Conservation (phyloP, 352 stramenopile genomes). For the Saprolegnia parasitica region DNA sequence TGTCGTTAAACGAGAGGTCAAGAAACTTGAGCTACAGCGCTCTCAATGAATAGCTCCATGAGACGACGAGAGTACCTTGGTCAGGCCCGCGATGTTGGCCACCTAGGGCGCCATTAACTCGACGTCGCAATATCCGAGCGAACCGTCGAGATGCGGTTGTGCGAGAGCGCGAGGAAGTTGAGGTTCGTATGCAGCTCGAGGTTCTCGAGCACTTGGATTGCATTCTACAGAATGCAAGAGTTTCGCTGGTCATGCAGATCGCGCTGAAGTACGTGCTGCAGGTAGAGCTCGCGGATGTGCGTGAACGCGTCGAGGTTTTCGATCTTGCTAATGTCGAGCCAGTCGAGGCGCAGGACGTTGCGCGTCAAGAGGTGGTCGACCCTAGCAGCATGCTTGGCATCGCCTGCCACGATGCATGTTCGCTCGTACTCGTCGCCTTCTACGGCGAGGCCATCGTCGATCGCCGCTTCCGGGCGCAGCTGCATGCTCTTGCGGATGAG, state of each 20-base stretch:
- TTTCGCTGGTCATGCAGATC: neutral
- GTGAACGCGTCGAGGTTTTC: conserved; percentile 75
- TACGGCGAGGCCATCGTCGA: conserved; percentile 29
- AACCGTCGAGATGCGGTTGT: conserved; percentile 60
- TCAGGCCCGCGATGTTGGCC: conserved; percentile 44
- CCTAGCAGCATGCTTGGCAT: neutral
- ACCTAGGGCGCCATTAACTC: neutral
- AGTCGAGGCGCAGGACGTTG: conserved; percentile 63
- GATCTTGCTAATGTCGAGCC: conserved; percentile 61
- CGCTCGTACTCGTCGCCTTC: conserved; percentile 27
- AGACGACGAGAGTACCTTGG: neutral
- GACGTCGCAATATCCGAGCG: neutral
- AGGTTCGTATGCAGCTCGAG: conserved; percentile 55
- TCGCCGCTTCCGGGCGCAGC: conserved; percentile 5
- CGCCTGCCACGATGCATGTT: conserved; percentile 34
- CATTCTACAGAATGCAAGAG: conserved; percentile 32
- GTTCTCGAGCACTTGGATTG: conserved; percentile 55
- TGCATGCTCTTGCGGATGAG: conserved; percentile 53
- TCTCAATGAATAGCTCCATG: neutral
- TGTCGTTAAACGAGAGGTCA: conserved; percentile 70
- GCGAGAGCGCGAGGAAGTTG: conserved; percentile 54
- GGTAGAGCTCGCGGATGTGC: conserved; percentile 66
- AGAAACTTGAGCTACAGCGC: conserved; percentile 59
- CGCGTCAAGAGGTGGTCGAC: conserved; percentile 41
- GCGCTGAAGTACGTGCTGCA: conserved; percentile 44